Evolutionary conservation across 169 alveolate species (phyloP).

Genomic region (Plasmodium gonderi): DNA sequence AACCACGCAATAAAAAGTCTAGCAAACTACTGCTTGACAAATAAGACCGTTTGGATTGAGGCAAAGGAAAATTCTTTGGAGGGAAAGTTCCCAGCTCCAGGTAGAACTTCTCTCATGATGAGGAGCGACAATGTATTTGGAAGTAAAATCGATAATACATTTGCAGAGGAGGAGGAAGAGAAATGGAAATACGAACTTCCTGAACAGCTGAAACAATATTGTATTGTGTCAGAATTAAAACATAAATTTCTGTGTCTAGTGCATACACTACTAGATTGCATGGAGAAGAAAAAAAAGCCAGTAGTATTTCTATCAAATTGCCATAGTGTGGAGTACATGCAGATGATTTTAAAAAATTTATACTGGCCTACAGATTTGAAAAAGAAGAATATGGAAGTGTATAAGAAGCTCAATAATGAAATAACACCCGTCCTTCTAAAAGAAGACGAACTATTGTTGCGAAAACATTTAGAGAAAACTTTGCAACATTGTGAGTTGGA

Average conservation of each 20-base stretch:
- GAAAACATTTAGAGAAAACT: constrained; percentile 8
- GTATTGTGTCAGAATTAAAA: constrained; percentile 11
- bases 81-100: too few relatives aligned
- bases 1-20: constrained; percentile 84
- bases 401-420: constrained; percentile 10
- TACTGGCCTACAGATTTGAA: constrained; percentile 81
- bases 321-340: constrained; percentile 77
- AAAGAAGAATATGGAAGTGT: constrained; percentile 34
- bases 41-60: constrained; percentile 76
- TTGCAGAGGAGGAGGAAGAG: neutral
- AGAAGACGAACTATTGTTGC: constrained; percentile 27
- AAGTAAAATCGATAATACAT: neutral
- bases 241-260: constrained; percentile 20
- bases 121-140: neutral
- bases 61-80: neutral
- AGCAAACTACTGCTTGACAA: constrained; percentile 83
- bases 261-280: constrained; percentile 12
- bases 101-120: neutral
- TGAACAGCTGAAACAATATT: constrained; percentile 35
- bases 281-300: constrained; percentile 21
- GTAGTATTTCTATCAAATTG: constrained; percentile 83
- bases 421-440: neutral
- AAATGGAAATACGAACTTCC: constrained; percentile 18
- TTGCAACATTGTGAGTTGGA: neutral
- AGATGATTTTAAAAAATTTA: constrained; percentile 63